A percentile compares a stretch with the other conserved stretches of the same genome.
phyloP scores from a whole-genome alignment of 2,329 filamentous ascomycete genomes.

The Cylindrodendrum hubeiense region DNA sequence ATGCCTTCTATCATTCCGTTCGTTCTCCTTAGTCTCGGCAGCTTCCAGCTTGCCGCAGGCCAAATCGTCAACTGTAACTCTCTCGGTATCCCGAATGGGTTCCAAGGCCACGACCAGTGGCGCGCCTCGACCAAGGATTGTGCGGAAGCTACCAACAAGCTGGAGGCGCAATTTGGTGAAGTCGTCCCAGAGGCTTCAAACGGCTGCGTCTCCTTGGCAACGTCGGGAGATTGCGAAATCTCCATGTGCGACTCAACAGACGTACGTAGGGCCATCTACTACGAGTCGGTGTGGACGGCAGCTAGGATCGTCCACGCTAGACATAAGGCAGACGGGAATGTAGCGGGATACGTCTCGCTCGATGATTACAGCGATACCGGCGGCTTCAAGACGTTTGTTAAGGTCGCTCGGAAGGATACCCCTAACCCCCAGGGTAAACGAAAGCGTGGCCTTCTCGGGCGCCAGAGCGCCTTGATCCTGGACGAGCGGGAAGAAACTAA shows the following conservation, averaged over 20 bases:
- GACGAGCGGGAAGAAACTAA: not conserved
- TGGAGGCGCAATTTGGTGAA: not conserved
- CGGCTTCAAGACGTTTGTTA: not conserved
- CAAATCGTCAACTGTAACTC: conserved; percentile 8
- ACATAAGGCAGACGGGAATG: not conserved
- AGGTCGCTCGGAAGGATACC: not conserved
- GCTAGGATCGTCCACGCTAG: not conserved
- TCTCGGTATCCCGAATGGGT: not conserved
- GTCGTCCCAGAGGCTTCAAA: not conserved
- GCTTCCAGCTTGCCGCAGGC: not conserved
- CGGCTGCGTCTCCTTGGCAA: not conserved
- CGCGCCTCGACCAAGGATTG: conserved; percentile 1
- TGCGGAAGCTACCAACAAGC: not conserved
- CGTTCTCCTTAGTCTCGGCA: not conserved
- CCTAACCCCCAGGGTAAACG: not conserved
- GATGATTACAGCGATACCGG: not conserved
- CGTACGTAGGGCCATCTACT: not conserved
- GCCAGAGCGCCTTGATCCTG: not conserved
- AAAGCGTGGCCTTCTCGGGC: not conserved
- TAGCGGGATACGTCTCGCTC: not conserved
- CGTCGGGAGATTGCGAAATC: not conserved
- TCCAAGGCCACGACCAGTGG: conserved; percentile 3
- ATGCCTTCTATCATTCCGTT: not conserved
- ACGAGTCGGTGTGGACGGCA: not conserved
- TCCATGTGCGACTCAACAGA: not conserved